Evolutionary conservation across 2,329 filamentous ascomycete genomes (phyloP).

Genomic region (Neobulgaria alba): DNA sequence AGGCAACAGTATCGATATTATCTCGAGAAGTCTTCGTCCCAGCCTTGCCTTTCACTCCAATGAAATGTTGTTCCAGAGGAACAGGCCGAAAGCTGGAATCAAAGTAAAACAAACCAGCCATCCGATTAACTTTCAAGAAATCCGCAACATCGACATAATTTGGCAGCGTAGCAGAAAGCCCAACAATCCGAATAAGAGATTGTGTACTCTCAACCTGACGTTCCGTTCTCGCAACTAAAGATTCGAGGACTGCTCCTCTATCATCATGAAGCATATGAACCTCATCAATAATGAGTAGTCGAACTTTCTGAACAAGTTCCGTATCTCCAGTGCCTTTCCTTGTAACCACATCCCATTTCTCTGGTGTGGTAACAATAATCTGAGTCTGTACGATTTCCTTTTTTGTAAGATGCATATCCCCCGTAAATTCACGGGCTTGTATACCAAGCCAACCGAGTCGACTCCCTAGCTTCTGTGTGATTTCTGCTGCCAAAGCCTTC

Average conservation of each 20-base stretch:
- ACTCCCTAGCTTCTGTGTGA: conserved; percentile 89
- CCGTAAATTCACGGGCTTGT: conserved; percentile 86
- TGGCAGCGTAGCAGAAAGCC: conserved; percentile 87
- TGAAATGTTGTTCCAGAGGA: conserved; percentile 92
- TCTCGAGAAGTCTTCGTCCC: conserved; percentile 75
- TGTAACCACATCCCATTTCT: conserved; percentile 99
- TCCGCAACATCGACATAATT: conserved; percentile 97
- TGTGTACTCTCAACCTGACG: conserved; percentile 97
- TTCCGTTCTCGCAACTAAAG: conserved; percentile 87
- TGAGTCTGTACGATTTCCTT: conserved; percentile 92
- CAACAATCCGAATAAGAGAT: conserved; percentile 91
- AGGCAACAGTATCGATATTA: conserved; percentile 79
- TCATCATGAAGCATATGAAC: conserved; percentile 99
- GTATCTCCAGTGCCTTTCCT: conserved; percentile 96
- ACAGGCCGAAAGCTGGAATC: conserved; percentile 93
- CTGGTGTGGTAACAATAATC: conserved; percentile 95
- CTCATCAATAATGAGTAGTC: conserved; percentile 93
- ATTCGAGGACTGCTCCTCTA: conserved; percentile 90
- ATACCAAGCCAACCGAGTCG: conserved; percentile 90
- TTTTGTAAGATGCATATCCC: conserved; percentile 98
- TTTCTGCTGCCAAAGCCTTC: conserved; percentile 95
- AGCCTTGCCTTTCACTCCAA: conserved; percentile 88
- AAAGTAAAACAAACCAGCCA: conserved; percentile 92
- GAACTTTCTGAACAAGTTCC: conserved; percentile 93
- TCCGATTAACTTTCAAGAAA: conserved; percentile 91